Evolutionary conservation across 805 yeast genomes (phyloP), one percentile per base, ranked within the genome.

Genomic region (Helenozyma baotianmanensis): DNA sequence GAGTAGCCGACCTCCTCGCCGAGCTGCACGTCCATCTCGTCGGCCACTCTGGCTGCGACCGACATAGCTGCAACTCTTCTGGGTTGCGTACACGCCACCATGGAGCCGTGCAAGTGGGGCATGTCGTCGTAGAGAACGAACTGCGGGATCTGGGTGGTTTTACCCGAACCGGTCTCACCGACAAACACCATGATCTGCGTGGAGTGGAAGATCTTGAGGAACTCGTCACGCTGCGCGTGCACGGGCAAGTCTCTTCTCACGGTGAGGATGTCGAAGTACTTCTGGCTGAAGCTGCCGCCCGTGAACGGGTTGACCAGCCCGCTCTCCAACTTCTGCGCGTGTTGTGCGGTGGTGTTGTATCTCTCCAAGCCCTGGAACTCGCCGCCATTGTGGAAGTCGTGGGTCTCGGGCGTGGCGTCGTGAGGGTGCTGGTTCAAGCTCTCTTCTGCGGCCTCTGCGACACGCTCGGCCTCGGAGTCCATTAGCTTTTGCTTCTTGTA

Each of bases 21-120:
- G 32, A 90, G 64, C 39, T 74, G 70, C 5, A 90, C 97, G 59
- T 89, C 97, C 92, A 89, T 78, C 62, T 90, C 98, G 53, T 87
- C 95, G 3, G 97, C 96, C 33, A 90, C 98, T 69, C 98, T 83
- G 44, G 84, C 81, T 14, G 97, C 97, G 38, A 89, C 97, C 35
- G 95, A 84, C 97, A 89, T 90, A 12, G 98, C 97, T 13, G 98
- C 98, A 47, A 90, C 97, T 64, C 98, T 80, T 68, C 98, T 79
- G 12, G 98, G 98, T 61, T 78, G 90, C 0, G 97, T 89, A 78
- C 96, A 89, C 1, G 96, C 97, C 34, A 90, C 90, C 62, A 81
- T 90, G 11, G 79, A 79, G 4, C 90, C 89, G 32, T 65, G 64
- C 45, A 87, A 66, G 51, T 87, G 96, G 12, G 97, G 96, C 74